phyloP scores from a whole-genome alignment of 306 rosid genomes.

The Astragalus membranaceus region DNA sequence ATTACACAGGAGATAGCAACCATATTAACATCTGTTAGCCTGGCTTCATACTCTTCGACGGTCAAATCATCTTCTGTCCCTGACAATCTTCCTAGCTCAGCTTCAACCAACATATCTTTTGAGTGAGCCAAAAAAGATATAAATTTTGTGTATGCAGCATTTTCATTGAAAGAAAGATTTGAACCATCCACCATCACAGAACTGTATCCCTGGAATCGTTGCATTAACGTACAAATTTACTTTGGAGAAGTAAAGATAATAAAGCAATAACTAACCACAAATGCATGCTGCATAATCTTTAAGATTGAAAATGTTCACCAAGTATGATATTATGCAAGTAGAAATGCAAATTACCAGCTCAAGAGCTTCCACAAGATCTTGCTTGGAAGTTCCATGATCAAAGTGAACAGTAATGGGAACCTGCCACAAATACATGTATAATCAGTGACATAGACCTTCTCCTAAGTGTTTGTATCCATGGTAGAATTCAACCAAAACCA shows the following conservation, averaged over 20 bases:
- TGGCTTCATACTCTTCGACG: slow-evolving; percentile 89
- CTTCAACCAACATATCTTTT: slow-evolving; percentile 78
- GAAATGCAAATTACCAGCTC: slow-evolving; percentile 53
- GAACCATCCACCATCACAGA: slow-evolving; percentile 95
- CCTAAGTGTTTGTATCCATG: too few relatives aligned
- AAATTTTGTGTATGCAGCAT: slow-evolving; percentile 64
- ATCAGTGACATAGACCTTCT: slow-evolving; percentile 8
- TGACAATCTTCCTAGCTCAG: slow-evolving; percentile 90
- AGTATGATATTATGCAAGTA: slow-evolving; percentile 1
- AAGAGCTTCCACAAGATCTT: slow-evolving; percentile 78
- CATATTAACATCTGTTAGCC: slow-evolving; percentile 70
- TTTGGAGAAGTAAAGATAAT: slow-evolving; percentile 6
- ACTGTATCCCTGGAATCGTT: slow-evolving; percentile 64
- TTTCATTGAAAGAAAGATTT: slow-evolving; percentile 75
- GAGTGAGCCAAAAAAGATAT: slow-evolving; percentile 70
- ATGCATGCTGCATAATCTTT: slow-evolving; percentile 8
- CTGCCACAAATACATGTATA: slow-evolving; percentile 35
- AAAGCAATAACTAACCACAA: slow-evolving; percentile 1
- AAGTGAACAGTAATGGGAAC: slow-evolving; percentile 89
- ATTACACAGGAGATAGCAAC: slow-evolving; percentile 30
- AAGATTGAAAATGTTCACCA: slow-evolving; percentile 2
- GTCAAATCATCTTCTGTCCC: slow-evolving; percentile 96
- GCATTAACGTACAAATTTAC: slow-evolving; percentile 16
- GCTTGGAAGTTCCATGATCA: slow-evolving; percentile 89
- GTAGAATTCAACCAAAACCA: too few relatives aligned